Evolutionary conservation across 1,284 basidiomycete species (phyloP).

Genomic region (Ganoderma sinense): DNA sequence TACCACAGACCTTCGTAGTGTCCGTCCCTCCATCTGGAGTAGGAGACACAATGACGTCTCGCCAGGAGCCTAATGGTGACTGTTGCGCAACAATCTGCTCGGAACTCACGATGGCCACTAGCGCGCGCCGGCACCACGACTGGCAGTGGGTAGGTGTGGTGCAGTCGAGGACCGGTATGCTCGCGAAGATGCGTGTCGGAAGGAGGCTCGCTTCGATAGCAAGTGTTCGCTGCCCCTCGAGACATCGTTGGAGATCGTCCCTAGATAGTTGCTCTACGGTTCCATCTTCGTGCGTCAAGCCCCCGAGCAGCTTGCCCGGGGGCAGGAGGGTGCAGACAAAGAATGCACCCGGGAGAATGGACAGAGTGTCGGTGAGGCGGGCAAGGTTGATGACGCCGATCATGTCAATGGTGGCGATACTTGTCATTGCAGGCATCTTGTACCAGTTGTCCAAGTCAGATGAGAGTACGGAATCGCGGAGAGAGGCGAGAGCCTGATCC

Average conservation of each 20-base stretch:
- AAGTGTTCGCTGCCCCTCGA: background rate
- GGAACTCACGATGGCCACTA: too few relatives aligned
- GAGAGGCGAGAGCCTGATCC: background rate
- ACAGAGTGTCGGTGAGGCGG: background rate
- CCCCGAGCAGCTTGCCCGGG: background rate
- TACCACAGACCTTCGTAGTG: background rate
- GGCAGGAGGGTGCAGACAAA: background rate
- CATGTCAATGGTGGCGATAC: too few relatives aligned
- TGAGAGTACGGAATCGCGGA: background rate
- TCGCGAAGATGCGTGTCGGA: background rate
- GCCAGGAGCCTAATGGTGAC: too few relatives aligned
- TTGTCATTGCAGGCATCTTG: too few relatives aligned
- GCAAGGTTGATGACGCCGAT: slow-evolving; percentile 14
- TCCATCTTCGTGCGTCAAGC: slow-evolving; percentile 9
- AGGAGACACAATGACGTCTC: too few relatives aligned
- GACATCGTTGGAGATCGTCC: background rate
- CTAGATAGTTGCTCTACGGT: background rate
- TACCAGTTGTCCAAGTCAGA: background rate
- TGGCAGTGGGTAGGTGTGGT: too few relatives aligned
- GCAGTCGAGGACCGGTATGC: background rate
- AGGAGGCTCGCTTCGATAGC: too few relatives aligned
- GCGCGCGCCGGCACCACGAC: too few relatives aligned
- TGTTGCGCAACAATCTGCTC: too few relatives aligned
- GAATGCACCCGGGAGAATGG: slow-evolving; percentile 10
- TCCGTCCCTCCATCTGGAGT: too few relatives aligned